Conservation (phyloP, 257 asterid species). For the Verbena officinalis region DNA sequence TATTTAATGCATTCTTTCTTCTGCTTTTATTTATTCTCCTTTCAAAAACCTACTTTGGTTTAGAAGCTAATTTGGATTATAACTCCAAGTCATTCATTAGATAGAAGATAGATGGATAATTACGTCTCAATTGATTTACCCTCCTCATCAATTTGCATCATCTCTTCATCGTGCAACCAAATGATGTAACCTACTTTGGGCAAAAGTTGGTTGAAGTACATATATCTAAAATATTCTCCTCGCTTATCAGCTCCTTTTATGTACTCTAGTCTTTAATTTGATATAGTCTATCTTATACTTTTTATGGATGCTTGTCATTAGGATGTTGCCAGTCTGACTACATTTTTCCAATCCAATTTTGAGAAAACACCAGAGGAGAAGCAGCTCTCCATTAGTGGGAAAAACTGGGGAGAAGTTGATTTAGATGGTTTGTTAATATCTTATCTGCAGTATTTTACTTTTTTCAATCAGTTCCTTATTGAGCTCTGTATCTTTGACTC, state of each 20-base stretch:
- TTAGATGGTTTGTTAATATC: constrained; percentile 58
- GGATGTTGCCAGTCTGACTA: constrained; percentile 75
- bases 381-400: constrained; percentile 94
- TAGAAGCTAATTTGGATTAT: constrained; percentile 7
- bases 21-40: not conserved
- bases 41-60: constrained; percentile 3
- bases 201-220: constrained; percentile 9
- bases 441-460: not conserved
- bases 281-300: constrained; percentile 4
- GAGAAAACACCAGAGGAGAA: constrained; percentile 82
- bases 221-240: not conserved
- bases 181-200: constrained; percentile 15
- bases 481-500: not conserved
- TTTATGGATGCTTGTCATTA: constrained; percentile 41
- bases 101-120: constrained; percentile 10
- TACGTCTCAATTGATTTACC: not conserved
- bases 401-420: constrained; percentile 98
- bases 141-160: constrained; percentile 1
- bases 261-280: not conserved
- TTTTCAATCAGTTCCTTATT: not conserved
- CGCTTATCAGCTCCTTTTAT: constrained; percentile 6
- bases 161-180: not conserved
- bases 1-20: constrained; percentile 13
- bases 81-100: not conserved
- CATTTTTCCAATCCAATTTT: constrained; percentile 70